phyloP scores from a whole-genome alignment of 78 protist genomes.

The Dictyostelium capitatum region DNA sequence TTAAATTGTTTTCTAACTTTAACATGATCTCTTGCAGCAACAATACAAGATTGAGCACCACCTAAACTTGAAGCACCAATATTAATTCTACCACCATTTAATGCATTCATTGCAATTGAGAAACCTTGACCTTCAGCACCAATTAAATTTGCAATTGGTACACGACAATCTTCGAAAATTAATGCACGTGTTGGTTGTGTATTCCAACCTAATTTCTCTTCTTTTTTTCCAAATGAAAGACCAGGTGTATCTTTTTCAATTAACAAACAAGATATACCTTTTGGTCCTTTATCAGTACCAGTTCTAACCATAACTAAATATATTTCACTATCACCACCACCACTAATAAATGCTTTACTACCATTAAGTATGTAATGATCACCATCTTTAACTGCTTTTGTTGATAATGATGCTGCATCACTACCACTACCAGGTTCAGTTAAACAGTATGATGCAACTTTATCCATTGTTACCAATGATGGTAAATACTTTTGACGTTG shows the following conservation, averaged over 20 bases:
- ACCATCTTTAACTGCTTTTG: conserved; percentile 88
- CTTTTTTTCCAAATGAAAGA: conserved; percentile 91
- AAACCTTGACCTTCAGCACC: conserved; percentile 97
- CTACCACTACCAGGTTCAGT: conserved; percentile 95
- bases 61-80: conserved; percentile 93
- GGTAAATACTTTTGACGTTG: conserved; percentile 88
- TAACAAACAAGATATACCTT: conserved; percentile 92
- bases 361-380: conserved; percentile 93
- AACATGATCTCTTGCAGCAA: conserved; percentile 80
- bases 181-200: conserved; percentile 92
- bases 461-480: conserved; percentile 64
- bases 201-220: conserved; percentile 92
- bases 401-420: conserved; percentile 93
- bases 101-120: conserved; percentile 95
- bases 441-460: conserved; percentile 90
- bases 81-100: conserved; percentile 95
- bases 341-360: conserved; percentile 94
- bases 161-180: conserved; percentile 88
- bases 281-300: conserved; percentile 85
- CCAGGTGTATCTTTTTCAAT: conserved; percentile 92
- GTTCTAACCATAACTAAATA: conserved; percentile 95
- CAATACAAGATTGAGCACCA: conserved; percentile 89
- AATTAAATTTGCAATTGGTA: conserved; percentile 89
- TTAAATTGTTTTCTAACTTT: conserved; percentile 92
- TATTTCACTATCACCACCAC: conserved; percentile 93